These are phyloP conservation scores for Taiozyma sp. DNA, from an alignment of 1,139 yeast genomes.

Conservation along the genomic window DNA sequence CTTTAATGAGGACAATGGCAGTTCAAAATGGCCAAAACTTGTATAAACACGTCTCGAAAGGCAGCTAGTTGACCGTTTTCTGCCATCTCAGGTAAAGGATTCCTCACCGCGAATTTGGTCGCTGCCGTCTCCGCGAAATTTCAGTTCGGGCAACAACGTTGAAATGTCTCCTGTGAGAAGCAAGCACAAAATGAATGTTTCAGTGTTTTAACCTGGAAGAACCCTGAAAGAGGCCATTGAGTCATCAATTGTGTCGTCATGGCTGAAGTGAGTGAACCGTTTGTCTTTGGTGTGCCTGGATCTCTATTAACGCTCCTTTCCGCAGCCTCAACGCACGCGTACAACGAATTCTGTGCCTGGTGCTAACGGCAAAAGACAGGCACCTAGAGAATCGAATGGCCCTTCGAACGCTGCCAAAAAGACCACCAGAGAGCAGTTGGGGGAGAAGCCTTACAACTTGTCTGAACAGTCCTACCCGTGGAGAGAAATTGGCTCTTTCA, in stretches of 20 bases:
- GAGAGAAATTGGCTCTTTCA: conserved; percentile 38
- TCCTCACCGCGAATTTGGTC: too few species aligned
- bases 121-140: conserved; percentile 1
- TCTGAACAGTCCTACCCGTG: conserved; percentile 30
- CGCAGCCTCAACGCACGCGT: neutral
- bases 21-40: too few species aligned
- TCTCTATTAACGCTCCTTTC: neutral
- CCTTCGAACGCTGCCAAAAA: neutral
- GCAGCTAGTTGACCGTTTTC: too few species aligned
- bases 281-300: neutral
- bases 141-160: conserved; percentile 16
- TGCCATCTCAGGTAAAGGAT: too few species aligned
- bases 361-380: neutral
- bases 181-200: neutral
- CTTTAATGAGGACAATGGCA: neutral
- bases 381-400: neutral
- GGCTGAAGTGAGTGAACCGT: conserved; percentile 1
- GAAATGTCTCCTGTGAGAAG: neutral
- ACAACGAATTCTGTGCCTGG: neutral
- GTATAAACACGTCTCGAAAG: neutral
- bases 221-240: neutral
- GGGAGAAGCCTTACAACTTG: neutral
- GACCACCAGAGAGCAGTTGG: neutral
- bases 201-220: neutral
- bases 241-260: neutral